Percentiles rank a stretch among this genome's conserved stretches.
Conservation (phyloP, 1,284 basidiomycete genomes). For the Cryptococcus neoformans region DNA sequence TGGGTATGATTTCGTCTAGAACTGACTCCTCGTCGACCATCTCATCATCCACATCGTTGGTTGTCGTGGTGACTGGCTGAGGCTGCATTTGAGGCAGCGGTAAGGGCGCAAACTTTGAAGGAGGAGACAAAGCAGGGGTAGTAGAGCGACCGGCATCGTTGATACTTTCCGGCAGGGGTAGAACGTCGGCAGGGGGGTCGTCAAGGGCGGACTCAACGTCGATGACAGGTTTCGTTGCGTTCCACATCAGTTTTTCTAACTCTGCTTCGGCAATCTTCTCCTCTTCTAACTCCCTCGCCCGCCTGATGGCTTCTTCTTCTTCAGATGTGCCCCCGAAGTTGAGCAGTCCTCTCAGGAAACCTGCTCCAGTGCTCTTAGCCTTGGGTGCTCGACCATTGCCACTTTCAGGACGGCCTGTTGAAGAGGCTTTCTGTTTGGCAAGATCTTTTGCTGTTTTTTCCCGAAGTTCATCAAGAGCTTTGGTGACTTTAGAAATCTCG, state of each 20-base stretch:
- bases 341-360: conserved; percentile 39
- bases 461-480: conserved; percentile 39
- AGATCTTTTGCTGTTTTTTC: conserved; percentile 34
- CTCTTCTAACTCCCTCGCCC: conserved; percentile 27
- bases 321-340: conserved; percentile 26
- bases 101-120: not conserved
- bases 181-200: no score
- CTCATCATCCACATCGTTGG: conserved; percentile 15
- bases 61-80: not conserved
- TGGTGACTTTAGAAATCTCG: conserved; percentile 34
- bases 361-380: conserved; percentile 25
- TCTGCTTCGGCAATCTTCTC: conserved; percentile 30
- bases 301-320: conserved; percentile 5
- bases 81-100: conserved; percentile 4
- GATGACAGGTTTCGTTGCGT: conserved; percentile 8
- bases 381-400: conserved; percentile 5
- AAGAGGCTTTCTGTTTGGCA: conserved; percentile 27
- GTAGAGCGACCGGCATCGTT: conserved; percentile 9
- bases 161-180: not conserved
- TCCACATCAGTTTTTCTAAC: conserved; percentile 25
- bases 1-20: conserved; percentile 7
- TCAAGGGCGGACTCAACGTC: not conserved
- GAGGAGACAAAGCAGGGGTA: conserved; percentile 10
- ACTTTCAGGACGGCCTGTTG: conserved; percentile 4
- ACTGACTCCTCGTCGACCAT: conserved; percentile 17